These are phyloP conservation scores for Chrysoporthe deuterocubensis DNA, from an alignment of 2,329 filamentous ascomycete species.

Conservation along the genomic window DNA sequence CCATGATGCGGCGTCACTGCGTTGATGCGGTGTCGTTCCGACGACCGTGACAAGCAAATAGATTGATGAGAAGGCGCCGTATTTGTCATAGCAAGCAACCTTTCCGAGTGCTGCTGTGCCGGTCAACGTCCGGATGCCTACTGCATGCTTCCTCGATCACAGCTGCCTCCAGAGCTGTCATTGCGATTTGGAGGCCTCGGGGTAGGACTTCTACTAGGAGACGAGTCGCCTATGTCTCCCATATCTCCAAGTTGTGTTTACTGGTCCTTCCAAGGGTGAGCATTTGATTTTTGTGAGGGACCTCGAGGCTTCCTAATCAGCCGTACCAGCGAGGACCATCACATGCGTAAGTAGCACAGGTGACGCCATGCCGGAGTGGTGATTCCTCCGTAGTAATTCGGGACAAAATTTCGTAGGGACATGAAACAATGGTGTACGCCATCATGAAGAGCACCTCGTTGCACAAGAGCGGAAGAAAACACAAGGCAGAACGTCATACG, in stretches of 20 bases:
- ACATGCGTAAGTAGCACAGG: background rate
- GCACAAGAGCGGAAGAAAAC: background rate
- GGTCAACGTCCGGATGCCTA: background rate
- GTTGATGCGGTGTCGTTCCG: background rate
- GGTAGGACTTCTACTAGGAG: too few relatives aligned
- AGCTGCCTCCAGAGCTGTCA: background rate
- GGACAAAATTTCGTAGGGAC: background rate
- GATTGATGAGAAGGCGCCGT: background rate
- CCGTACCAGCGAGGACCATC: background rate
- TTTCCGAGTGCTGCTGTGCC: background rate
- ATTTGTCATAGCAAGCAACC: background rate
- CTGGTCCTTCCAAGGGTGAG: background rate
- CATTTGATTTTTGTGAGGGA: background rate
- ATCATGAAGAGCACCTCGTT: background rate
- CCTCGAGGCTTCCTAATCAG: background rate
- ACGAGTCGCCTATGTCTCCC: background rate
- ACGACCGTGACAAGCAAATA: background rate
- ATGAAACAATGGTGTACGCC: background rate
- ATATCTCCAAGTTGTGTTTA: background rate
- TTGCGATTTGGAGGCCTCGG: background rate
- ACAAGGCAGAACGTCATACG: background rate
- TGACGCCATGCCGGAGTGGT: background rate
- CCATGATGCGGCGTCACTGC: background rate
- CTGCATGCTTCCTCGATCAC: background rate
- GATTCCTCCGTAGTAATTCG: background rate